phyloP scores from a whole-genome alignment of 192 early-diverging fungal species.

The Phlyctochytrium planicorne region DNA sequence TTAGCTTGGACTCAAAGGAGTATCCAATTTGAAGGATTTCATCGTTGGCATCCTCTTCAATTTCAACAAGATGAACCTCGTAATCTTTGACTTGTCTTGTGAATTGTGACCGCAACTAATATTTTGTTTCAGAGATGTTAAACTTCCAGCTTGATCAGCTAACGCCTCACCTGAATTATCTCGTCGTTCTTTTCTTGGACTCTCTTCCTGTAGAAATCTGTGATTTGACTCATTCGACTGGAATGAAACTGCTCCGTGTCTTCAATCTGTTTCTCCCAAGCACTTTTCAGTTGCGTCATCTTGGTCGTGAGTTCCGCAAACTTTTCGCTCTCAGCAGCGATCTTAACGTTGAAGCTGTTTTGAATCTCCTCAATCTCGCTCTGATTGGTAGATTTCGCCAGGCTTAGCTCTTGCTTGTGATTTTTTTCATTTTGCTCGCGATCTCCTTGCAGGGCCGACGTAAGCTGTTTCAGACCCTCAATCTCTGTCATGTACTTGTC shows the following conservation, averaged over 20 bases:
- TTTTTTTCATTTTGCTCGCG: conserved; percentile 32
- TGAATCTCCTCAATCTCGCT: conserved; percentile 39
- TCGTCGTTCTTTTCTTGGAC: conserved; percentile 46
- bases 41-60: conserved; percentile 43
- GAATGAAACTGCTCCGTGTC: conserved; percentile 32
- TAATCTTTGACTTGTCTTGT: conserved; percentile 18
- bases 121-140: too few species aligned
- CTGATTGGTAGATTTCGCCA: conserved; percentile 25
- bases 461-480: conserved; percentile 46
- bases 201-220: conserved; percentile 40
- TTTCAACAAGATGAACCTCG: conserved; percentile 27
- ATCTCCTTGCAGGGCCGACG: conserved; percentile 29
- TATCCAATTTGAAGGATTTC: conserved; percentile 47
- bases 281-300: conserved; percentile 29
- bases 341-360: conserved; percentile 36
- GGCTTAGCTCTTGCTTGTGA: conserved; percentile 28
- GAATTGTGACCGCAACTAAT: conserved; percentile 21
- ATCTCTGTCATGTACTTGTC: conserved; percentile 52
- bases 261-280: conserved; percentile 48
- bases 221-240: conserved; percentile 34
- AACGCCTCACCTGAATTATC: conserved; percentile 36
- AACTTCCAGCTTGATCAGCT: too few species aligned
- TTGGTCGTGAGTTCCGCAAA: conserved; percentile 29
- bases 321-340: conserved; percentile 48
- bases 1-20: conserved; percentile 45